A percentile compares a stretch with the other conserved stretches of the same genome.
These are phyloP conservation scores for Fusarium brachygibbosum DNA, from an alignment of 2,329 filamentous ascomycete species.

Conservation along the genomic window DNA sequence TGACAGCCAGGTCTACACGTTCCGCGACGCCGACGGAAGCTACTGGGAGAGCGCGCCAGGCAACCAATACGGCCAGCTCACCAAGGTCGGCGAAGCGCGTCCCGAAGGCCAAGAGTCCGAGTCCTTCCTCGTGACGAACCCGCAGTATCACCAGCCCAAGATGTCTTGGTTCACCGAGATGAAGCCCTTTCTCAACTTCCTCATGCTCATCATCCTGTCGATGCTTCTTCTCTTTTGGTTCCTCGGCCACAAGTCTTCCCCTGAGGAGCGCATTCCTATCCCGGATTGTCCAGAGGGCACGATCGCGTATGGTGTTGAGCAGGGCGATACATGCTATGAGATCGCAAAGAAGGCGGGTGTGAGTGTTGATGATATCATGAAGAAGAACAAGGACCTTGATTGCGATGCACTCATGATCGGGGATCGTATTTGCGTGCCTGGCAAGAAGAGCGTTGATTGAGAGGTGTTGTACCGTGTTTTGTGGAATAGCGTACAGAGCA, in stretches of 20 bases:
- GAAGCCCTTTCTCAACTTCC: constrained; percentile 71
- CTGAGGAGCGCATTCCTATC: constrained; percentile 29
- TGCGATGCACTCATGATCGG: constrained; percentile 62
- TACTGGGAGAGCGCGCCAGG: constrained; percentile 66
- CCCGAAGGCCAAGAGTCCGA: constrained; percentile 49
- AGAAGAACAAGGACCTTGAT: constrained; percentile 60
- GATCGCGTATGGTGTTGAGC: constrained; percentile 56
- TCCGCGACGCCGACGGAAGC: constrained; percentile 62
- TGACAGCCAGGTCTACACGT: constrained; percentile 67
- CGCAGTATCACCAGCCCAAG: constrained; percentile 38
- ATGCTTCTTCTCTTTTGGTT: constrained; percentile 66
- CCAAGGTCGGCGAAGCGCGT: constrained; percentile 54
- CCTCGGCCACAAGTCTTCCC: constrained; percentile 53
- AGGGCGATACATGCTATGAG: constrained; percentile 67
- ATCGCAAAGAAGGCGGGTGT: constrained; percentile 61
- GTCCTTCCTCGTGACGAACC: constrained; percentile 50
- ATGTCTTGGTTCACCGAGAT: constrained; percentile 66
- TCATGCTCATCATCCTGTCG: constrained; percentile 65
- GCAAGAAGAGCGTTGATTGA: constrained; percentile 17
- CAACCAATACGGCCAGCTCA: constrained; percentile 63
- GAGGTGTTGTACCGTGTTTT: constrained; percentile 1
- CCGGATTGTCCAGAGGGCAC: constrained; percentile 51
- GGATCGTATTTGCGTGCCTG: constrained; percentile 61
- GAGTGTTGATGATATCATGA: constrained; percentile 61
- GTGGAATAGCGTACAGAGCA: constrained; percentile 8